Percentiles rank a stretch among this genome's conserved stretches.
Evolutionary conservation across 1,139 yeast species (phyloP).

Genomic region (Taphrina betulina): DNA sequence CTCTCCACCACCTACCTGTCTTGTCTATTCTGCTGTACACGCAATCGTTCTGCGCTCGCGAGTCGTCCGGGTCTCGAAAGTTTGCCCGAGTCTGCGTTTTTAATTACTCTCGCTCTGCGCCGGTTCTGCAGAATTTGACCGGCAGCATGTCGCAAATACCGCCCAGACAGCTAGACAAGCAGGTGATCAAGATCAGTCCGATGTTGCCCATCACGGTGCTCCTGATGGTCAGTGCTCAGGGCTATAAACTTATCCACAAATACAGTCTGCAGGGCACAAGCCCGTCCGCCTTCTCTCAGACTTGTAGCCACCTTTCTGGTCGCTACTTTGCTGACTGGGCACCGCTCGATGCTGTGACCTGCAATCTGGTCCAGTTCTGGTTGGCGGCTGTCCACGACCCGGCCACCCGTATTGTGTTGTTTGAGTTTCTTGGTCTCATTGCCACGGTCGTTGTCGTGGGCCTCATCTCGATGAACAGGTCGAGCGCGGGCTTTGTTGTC

Average conservation of each 20-base stretch:
- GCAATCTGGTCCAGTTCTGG: constrained; percentile 9
- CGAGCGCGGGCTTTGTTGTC: constrained; percentile 19
- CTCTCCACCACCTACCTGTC: too few species aligned
- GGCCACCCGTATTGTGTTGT: constrained; percentile 1
- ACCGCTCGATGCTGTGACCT: neutral
- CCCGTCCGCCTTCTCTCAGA: neutral
- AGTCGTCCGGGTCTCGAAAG: too few species aligned
- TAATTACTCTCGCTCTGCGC: too few species aligned
- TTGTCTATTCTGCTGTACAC: too few species aligned
- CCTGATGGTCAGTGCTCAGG: constrained; percentile 10
- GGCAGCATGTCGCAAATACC: too few species aligned
- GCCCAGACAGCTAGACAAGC: too few species aligned
- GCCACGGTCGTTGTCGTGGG: constrained; percentile 14
- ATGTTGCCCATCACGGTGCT: constrained; percentile 23
- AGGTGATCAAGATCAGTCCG: constrained; percentile 24
- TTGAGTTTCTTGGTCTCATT: constrained; percentile 7
- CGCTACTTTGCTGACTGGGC: neutral
- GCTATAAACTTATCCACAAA: constrained; percentile 15
- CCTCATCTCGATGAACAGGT: constrained; percentile 18
- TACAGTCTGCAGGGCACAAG: constrained; percentile 8
- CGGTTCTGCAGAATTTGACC: too few species aligned
- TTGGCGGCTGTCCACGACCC: constrained; percentile 11
- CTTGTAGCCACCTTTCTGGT: neutral
- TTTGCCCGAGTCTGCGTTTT: too few species aligned
- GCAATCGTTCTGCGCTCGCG: too few species aligned